Evolutionary conservation across 176 grass and related monocot species (phyloP).

Genomic region (Triticum turgidum): DNA sequence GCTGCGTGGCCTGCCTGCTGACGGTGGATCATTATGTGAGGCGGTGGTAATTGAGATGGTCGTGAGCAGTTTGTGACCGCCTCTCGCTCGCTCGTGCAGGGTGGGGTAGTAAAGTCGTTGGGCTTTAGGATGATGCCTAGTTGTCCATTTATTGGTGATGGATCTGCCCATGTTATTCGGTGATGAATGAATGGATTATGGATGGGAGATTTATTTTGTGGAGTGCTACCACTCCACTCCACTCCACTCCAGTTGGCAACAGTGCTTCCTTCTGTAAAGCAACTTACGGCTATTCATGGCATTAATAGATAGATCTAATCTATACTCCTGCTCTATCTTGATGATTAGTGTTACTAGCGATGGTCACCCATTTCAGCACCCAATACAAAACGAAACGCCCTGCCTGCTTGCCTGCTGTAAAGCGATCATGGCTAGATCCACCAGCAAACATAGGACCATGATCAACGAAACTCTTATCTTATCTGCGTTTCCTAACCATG

Average conservation of each 20-base stretch:
- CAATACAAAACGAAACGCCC: neutral
- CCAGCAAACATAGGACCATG: constrained; percentile 35
- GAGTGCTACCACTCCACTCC: neutral
- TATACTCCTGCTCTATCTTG: neutral
- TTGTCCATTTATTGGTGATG: neutral
- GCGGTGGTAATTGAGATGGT: constrained; percentile 25
- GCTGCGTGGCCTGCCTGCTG: no score
- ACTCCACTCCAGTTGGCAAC: neutral
- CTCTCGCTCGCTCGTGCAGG: neutral
- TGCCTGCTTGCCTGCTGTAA: constrained; percentile 15
- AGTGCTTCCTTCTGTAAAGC: constrained; percentile 33
- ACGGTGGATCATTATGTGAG: neutral
- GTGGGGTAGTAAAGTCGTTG: neutral
- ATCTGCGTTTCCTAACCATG: neutral
- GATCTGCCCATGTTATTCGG: neutral
- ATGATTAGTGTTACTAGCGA: neutral
- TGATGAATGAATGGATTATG: neutral
- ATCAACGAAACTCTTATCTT: neutral
- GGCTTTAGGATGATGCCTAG: neutral
- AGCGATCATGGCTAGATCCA: constrained; percentile 32
- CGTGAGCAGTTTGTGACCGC: neutral
- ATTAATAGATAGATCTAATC: constrained; percentile 5
- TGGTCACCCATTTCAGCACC: constrained; percentile 22
- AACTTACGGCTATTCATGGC: constrained; percentile 20
- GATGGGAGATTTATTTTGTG: neutral